Conservation (phyloP, 1,284 basidiomycete genomes). For the Fomitopsis betulina region DNA sequence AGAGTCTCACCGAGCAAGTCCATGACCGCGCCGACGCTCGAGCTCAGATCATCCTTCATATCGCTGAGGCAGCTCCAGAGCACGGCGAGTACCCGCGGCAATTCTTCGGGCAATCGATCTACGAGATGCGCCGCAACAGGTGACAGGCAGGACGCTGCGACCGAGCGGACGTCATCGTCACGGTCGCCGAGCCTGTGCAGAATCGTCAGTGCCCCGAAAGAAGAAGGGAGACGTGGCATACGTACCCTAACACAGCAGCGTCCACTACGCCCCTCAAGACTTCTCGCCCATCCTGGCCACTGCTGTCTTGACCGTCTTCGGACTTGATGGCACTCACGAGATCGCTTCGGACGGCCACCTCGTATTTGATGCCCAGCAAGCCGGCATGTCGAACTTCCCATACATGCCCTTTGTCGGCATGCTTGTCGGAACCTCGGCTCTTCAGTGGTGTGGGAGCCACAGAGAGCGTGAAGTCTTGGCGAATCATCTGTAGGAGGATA, state of each 20-base stretch:
- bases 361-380: conserved; percentile 94
- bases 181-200: conserved; percentile 75
- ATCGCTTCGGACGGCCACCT: conserved; percentile 90
- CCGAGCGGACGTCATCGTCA: conserved; percentile 96
- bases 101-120: conserved; percentile 66
- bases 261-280: conserved; percentile 79
- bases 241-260: conserved; percentile 80
- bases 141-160: conserved; percentile 88
- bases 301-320: conserved; percentile 12
- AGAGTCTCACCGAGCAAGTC: conserved; percentile 74
- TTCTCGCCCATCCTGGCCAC: conserved; percentile 36
- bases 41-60: conserved; percentile 96
- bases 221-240: conserved; percentile 21
- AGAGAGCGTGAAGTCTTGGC: conserved; percentile 67
- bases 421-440: conserved; percentile 24
- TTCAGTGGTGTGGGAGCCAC: conserved; percentile 29
- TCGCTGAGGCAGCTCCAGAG: conserved; percentile 90
- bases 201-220: not conserved
- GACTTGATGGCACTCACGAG: conserved; percentile 50
- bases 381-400: conserved; percentile 99
- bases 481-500: conserved; percentile 90
- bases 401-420: conserved; percentile 59
- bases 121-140: conserved; percentile 86
- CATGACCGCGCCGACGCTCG: conserved; percentile 97
- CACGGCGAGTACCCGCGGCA: conserved; percentile 75